These are phyloP conservation scores for Stachybotrys echinatus DNA, from an alignment of 2,329 filamentous ascomycete species.

Conservation along the genomic window DNA sequence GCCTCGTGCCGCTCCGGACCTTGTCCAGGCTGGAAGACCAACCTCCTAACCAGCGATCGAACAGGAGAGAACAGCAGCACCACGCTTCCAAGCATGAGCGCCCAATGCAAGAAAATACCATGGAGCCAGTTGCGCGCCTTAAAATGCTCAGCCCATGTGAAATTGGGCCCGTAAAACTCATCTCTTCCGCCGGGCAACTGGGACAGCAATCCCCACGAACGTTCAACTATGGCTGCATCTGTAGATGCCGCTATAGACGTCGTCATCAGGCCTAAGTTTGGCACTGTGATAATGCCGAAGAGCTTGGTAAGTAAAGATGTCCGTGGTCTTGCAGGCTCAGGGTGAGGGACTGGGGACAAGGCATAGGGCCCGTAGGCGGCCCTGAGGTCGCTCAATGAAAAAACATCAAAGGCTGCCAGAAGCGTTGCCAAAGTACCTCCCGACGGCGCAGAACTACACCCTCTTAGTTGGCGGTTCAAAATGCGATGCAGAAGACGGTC, in stretches of 20 bases:
- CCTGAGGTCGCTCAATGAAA: constrained; percentile 40
- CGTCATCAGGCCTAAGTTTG: constrained; percentile 50
- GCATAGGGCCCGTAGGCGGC: constrained; percentile 45
- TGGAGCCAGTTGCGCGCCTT: constrained; percentile 42
- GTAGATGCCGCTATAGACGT: constrained; percentile 44
- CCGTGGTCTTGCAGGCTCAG: constrained; percentile 19
- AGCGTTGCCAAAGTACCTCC: constrained; percentile 66
- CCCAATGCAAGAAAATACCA: constrained; percentile 46
- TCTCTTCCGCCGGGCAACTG: constrained; percentile 35
- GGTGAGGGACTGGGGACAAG: constrained; percentile 49
- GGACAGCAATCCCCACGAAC: constrained; percentile 58
- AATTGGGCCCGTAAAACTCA: constrained; percentile 56
- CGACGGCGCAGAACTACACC: constrained; percentile 37
- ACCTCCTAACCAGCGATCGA: constrained; percentile 35
- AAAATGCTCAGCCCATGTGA: constrained; percentile 52
- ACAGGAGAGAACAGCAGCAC: constrained; percentile 42
- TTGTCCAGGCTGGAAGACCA: constrained; percentile 48
- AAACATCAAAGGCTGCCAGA: constrained; percentile 52
- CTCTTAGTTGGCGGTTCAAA: constrained; percentile 4
- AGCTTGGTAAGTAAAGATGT: constrained; percentile 35
- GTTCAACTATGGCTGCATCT: constrained; percentile 51
- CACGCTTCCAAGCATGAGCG: constrained; percentile 34
- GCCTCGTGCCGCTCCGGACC: constrained; percentile 47
- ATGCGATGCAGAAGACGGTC: not conserved
- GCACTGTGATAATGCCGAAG: constrained; percentile 43